phyloP scores from a whole-genome alignment of 805 yeast genomes.

The Teunomyces gatunensis region DNA sequence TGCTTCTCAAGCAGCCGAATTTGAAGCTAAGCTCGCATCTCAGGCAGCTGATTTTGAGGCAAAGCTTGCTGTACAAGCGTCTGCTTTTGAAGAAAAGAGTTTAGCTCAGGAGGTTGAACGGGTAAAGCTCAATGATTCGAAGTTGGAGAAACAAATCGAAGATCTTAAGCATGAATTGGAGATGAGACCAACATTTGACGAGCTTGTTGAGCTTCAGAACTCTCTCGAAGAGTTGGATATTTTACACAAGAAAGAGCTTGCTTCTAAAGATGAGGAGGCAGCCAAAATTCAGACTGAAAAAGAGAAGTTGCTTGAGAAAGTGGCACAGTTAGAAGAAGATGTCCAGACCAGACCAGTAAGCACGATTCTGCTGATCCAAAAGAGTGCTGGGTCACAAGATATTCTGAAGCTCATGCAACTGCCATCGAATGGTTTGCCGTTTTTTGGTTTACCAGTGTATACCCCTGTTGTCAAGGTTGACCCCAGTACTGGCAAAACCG shows the following conservation, averaged over 20 bases:
- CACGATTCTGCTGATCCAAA: background rate
- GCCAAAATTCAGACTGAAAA: background rate
- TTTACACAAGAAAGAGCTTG: slow-evolving; percentile 34
- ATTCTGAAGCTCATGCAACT: background rate
- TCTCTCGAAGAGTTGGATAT: slow-evolving; percentile 42
- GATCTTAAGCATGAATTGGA: slow-evolving; percentile 31
- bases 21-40: no score
- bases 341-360: background rate
- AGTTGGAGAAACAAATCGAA: slow-evolving; percentile 19
- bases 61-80: background rate
- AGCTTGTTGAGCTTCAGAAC: slow-evolving; percentile 42
- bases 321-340: background rate
- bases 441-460: slow-evolving; percentile 41
- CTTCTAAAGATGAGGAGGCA: slow-evolving; percentile 23
- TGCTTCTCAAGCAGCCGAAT: no score
- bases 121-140: slow-evolving; percentile 7
- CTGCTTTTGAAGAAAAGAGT: slow-evolving; percentile 6
- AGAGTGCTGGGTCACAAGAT: background rate
- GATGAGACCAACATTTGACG: slow-evolving; percentile 41
- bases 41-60: no score
- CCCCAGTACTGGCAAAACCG: slow-evolving; percentile 68
- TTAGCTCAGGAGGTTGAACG: slow-evolving; percentile 9
- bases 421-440: background rate
- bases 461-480: slow-evolving; percentile 50
- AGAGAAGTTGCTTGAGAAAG: background rate